Evolutionary conservation across 345 rosid genomes (phyloP), one percentile per base, ranked within the genome.

Genomic region (Dipteronia dyeriana): DNA sequence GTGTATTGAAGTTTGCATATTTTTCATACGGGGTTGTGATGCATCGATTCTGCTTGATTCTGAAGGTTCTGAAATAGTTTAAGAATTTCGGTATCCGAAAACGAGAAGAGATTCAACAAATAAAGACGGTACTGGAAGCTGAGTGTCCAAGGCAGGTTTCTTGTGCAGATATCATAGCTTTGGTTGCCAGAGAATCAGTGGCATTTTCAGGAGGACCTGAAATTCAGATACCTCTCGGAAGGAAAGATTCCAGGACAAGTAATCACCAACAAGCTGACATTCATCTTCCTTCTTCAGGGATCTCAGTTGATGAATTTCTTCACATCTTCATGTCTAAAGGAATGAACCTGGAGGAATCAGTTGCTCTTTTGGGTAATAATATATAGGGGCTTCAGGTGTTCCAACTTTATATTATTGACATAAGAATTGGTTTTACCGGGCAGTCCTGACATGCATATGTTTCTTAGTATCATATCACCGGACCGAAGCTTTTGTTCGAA

Each of bases 131-230:
- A 8, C 62, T 76, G 10, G 82, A 82, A 61, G 79, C 63, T 0
- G 75, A 51, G 63, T 76, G 88, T 76, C 84, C 82, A 0, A 81
- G 80, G 51, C 77, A 59, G 56, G 88, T 82, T 1, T 82, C 86
- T 2, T 82, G 84, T 67, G 88, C 86, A 29, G 88, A 85, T 68
- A 76, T 82, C 25, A 78, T 85, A n/a, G 84, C 82, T 39, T 78
- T 85, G 59, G 84, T 80, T 16, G 85, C 88, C n/a, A 66, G 76
- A 59, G 84, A 80, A 38, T 34, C 88, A 22, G 84, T 85, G 19
- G 76, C 84, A 31, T 25, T 82, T 19, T 41, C 85, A 3, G 84
- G 88, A 45, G 84, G 88, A 53, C 88, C 88, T 4, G 54, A 70
- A 2, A 75, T 85, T 38, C 76, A 63, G 68, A 75, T 82, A 19